These are phyloP conservation scores for Calophaca sinica DNA, from an alignment of 306 rosid genomes.

Conservation along the genomic window DNA sequence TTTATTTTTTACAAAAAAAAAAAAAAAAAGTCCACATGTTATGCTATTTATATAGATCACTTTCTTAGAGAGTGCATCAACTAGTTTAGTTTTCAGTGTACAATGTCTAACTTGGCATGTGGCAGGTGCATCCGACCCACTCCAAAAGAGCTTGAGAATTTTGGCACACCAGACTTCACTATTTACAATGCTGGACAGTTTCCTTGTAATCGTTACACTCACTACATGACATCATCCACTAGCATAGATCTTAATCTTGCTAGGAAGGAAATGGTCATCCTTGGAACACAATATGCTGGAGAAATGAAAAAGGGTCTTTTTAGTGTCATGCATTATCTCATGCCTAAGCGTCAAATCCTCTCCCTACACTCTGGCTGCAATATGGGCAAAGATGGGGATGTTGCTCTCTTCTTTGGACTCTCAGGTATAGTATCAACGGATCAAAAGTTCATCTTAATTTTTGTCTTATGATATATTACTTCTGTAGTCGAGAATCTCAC, in stretches of 20 bases:
- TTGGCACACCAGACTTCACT: conserved; percentile 91
- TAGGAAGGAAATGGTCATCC: conserved; percentile 93
- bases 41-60: too few relatives aligned
- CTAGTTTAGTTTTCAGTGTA: background rate
- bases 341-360: conserved; percentile 83
- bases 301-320: conserved; percentile 97
- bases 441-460: background rate
- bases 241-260: conserved; percentile 82
- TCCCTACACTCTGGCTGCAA: conserved; percentile 94
- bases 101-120: conserved; percentile 31
- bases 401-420: conserved; percentile 93
- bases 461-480: background rate
- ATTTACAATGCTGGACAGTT: conserved; percentile 91
- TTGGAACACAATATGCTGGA: conserved; percentile 96
- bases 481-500: too few relatives aligned
- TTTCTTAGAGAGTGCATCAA: too few relatives aligned
- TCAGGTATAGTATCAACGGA: conserved; percentile 62
- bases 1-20: too few relatives aligned
- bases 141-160: conserved; percentile 75
- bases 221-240: conserved; percentile 96
- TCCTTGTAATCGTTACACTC: conserved; percentile 92
- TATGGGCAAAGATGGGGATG: conserved; percentile 85
- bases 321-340: conserved; percentile 90
- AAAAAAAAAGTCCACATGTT: too few relatives aligned
- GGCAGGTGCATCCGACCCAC: conserved; percentile 93